Conservation (phyloP, 768 basidiomycete species). For the Suillus fuscotomentosus region DNA sequence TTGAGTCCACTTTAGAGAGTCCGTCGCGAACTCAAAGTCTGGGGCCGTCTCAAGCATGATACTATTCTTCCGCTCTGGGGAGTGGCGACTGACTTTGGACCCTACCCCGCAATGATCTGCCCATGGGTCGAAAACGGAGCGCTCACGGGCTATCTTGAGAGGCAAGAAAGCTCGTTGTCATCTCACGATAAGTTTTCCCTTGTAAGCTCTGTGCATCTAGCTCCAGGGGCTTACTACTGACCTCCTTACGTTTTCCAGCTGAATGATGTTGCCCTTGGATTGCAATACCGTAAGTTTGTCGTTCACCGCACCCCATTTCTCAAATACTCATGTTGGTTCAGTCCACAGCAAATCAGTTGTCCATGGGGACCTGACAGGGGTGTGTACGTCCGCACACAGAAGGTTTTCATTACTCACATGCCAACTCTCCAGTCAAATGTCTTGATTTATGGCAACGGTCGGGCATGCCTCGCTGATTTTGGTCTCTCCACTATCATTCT, state of each 20-base stretch:
- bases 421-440: constrained; percentile 6
- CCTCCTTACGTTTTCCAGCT: background rate
- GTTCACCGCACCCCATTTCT: background rate
- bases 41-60: background rate
- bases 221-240: background rate
- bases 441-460: constrained; percentile 12
- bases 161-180: background rate
- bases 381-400: background rate
- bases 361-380: background rate
- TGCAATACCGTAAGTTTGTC: background rate
- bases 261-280: background rate
- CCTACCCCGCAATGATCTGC: background rate
- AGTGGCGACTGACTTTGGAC: background rate
- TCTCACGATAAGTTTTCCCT: background rate
- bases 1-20: background rate
- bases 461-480: constrained; percentile 14
- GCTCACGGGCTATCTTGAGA: background rate
- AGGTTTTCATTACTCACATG: background rate
- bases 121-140: background rate
- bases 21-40: background rate
- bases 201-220: background rate
- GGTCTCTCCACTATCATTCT: constrained; percentile 39
- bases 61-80: background rate
- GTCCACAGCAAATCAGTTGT: background rate
- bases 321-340: background rate